These are phyloP conservation scores for Benincasa hispida DNA, from an alignment of 306 rosid species.

Conservation along the genomic window DNA sequence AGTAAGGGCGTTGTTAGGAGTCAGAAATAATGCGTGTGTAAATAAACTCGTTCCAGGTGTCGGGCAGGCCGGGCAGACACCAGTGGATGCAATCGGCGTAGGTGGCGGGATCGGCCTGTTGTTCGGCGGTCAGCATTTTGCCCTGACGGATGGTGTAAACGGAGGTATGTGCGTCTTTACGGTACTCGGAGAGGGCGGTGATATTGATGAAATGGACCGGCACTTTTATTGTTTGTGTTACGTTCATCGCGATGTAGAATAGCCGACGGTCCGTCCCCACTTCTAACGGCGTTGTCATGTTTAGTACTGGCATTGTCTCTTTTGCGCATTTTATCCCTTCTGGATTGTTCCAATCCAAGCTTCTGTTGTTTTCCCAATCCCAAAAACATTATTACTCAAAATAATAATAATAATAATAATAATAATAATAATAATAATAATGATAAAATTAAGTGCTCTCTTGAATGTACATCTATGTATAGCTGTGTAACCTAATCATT, in stretches of 20 bases:
- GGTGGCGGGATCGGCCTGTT: conserved; percentile 68
- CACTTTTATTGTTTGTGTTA: conserved; percentile 33
- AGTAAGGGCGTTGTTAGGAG: conserved; percentile 25
- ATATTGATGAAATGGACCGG: conserved; percentile 59
- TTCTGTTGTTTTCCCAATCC: conserved; percentile 23
- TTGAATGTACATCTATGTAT: too few relatives aligned
- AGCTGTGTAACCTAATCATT: too few relatives aligned
- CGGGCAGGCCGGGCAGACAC: conserved; percentile 95
- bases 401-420: too few relatives aligned
- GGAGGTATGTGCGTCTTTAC: conserved; percentile 92
- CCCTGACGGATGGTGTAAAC: conserved; percentile 86
- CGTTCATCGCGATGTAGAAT: conserved; percentile 34
- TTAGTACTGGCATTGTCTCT: conserved; percentile 61
- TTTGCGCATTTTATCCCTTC: conserved; percentile 81
- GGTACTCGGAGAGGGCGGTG: conserved; percentile 58
- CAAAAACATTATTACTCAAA: too few relatives aligned
- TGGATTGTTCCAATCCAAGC: conserved; percentile 78
- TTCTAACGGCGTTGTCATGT: conserved; percentile 29
- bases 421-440: too few relatives aligned
- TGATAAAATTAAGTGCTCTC: too few relatives aligned
- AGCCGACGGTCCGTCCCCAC: conserved; percentile 77
- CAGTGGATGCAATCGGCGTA: conserved; percentile 93
- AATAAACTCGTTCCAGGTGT: conserved; percentile 85
- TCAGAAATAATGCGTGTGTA: conserved; percentile 55
- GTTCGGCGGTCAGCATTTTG: conserved; percentile 47